Base-by-base conservation (phyloP, 495 filamentous ascomycete species). In the Aspergillus funiculosus region DNA sequence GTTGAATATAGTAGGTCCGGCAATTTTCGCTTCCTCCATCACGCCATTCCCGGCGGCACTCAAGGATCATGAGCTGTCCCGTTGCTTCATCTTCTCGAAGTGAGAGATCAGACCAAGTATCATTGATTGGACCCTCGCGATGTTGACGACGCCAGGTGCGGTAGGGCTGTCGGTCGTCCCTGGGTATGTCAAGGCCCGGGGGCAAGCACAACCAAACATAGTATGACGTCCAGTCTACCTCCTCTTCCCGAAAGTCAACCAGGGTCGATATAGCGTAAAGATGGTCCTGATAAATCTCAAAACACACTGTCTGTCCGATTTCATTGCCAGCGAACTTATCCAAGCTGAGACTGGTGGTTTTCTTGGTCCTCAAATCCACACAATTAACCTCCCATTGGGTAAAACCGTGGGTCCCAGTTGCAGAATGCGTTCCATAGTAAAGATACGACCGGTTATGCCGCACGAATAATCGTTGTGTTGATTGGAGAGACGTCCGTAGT, bases 231-330 rank as follows among this genome's bases (percentile, higher is more conserved):
- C 79, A 87, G 48, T 87, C 77, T 4, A 74, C 57, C 43, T 86
- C 81, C 39, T 84, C 77, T 5, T 80, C 73, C 31, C 83, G 75
- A 39, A 80, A 77, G 7, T 76, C 69, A 6, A 75, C 74, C 50
- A 80, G 72, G 38, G 82, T 89, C 2, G 85, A 87, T 4, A 90
- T 66, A 0, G 74, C 81, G 52, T 90, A 89, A 21, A 92, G 80
- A 53, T 79, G 71, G n/a, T 71, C 76, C 19, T 80, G 66, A 50
- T 82, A 67, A 27, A 89, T 78, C 47, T 85, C 80, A 57, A 92
- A 92, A 51, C 80, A 84, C 17, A 86, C 66, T 1, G 77, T 83
- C 31, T 76, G 76, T 6, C 80, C 80, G 28, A 89, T 72, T 39
- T 89, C 85, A 20, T 66, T 69, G 1, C 82, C 82, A 8, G 77